These are phyloP conservation scores for Fusarium begoniae DNA, from an alignment of 2,329 filamentous ascomycete genomes.

Conservation along the genomic window DNA sequence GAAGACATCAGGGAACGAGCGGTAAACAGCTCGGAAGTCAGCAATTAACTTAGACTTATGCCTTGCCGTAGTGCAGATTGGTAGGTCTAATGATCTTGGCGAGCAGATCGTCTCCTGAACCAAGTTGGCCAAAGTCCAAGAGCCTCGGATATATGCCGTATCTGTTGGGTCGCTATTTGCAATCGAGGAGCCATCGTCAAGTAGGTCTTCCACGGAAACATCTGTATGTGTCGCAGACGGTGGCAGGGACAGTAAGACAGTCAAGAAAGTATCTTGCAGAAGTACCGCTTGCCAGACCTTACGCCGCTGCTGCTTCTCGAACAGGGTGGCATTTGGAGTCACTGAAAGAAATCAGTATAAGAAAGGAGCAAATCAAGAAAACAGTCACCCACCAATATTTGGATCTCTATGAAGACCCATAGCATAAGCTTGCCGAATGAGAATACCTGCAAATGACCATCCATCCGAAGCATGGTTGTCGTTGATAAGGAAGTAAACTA, in stretches of 20 bases:
- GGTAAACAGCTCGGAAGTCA: slow-evolving; percentile 75
- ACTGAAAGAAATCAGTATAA: slow-evolving; percentile 53
- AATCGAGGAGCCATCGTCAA: slow-evolving; percentile 67
- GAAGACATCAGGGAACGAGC: slow-evolving; percentile 76
- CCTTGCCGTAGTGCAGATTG: slow-evolving; percentile 73
- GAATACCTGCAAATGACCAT: slow-evolving; percentile 82
- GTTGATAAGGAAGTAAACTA: slow-evolving; percentile 85
- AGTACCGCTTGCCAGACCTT: slow-evolving; percentile 86
- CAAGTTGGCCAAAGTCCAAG: slow-evolving; percentile 81
- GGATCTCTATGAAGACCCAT: slow-evolving; percentile 85
- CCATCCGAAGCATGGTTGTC: slow-evolving; percentile 86
- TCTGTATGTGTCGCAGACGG: slow-evolving; percentile 83
- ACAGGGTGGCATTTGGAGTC: slow-evolving; percentile 70
- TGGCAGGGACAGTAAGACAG: slow-evolving; percentile 78
- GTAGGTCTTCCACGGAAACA: slow-evolving; percentile 77
- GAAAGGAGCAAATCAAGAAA: neutral
- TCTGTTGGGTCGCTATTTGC: slow-evolving; percentile 71
- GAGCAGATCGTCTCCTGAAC: slow-evolving; percentile 81
- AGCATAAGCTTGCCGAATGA: slow-evolving; percentile 81
- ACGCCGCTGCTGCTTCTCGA: slow-evolving; percentile 80
- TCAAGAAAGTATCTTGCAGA: slow-evolving; percentile 83
- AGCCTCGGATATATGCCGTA: slow-evolving; percentile 76
- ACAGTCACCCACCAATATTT: slow-evolving; percentile 64
- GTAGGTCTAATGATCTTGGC: slow-evolving; percentile 76
- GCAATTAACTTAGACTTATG: slow-evolving; percentile 76